Base-by-base conservation (phyloP, 2,329 filamentous ascomycete genomes). In the Penicillium sp. region DNA sequence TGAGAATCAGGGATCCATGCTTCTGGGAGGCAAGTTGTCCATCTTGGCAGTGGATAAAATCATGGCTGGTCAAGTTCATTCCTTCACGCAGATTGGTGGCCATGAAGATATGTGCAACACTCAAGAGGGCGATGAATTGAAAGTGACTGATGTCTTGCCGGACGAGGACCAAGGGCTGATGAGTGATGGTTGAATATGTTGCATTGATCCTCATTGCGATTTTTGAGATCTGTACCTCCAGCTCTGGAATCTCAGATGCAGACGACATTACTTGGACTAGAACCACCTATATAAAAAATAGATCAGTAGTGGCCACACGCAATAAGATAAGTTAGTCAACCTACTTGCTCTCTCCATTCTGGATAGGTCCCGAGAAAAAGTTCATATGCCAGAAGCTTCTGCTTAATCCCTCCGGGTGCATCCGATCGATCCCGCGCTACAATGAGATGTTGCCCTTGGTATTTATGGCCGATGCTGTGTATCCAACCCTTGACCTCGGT, bases 41-140 rank as follows among this genome's bases (percentile, higher is more conserved):
- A 67, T 97, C 93, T 72, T 97, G 93, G 69, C 92, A 97, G 63
- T 90, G 89, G 36, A 97, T 82, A 68, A 91, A 97, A 70, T 97
- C 93, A 71, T 97, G 93, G 5, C 89, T 91, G 0, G 92, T 96
- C 50, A 97, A 78, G 70, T 97, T 97, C 93, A 97, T 97, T 63
- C 93, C 93, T 72, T 97, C 93, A 50, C 93, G 90, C 67, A 97
- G 87, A 68, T 91, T 94, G 4, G 92, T 95, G 68, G 97, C 92
- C 84, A 96, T 93, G 50, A 97, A 82, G 1, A 89, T 88, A 72
- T 97, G 92, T 1, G 93, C 92, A 48, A 94, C 88, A 4, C 90
- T 91, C 52, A 97, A 80, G 2, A 97, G 80, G 2, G 92, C 92
- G n/a, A 97, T 82, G 66, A 96, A 97, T 71, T 97, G 92, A 0